Conservation (phyloP, 2,329 filamentous ascomycete species). For the Epichloe typhina region DNA sequence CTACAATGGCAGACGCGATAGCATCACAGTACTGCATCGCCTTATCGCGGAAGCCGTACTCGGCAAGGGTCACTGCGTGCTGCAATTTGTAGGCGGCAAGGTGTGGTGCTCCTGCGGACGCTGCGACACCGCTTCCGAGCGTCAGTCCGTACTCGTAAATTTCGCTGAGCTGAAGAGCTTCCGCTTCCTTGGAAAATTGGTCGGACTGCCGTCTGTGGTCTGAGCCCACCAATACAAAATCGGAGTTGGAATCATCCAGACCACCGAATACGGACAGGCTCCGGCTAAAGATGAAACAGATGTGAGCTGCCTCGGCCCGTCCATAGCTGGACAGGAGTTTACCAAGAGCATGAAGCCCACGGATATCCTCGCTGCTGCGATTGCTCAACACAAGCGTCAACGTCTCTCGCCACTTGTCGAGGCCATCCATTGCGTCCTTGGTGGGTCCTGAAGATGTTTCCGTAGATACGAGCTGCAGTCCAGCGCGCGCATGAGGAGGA, state of each 20-base stretch:
- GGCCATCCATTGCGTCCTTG: conserved; percentile 65
- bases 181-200: conserved; percentile 65
- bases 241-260: conserved; percentile 63
- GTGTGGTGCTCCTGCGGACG: conserved; percentile 56
- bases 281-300: conserved; percentile 83
- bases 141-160: conserved; percentile 85
- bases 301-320: conserved; percentile 79
- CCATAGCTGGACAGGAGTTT: conserved; percentile 75
- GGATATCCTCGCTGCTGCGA: conserved; percentile 64
- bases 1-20: conserved; percentile 61
- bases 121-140: conserved; percentile 43
- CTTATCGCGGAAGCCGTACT: conserved; percentile 68
- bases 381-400: conserved; percentile 78
- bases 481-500: conserved; percentile 79
- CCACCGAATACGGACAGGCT: conserved; percentile 62
- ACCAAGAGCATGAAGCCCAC: conserved; percentile 68
- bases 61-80: conserved; percentile 72
- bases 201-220: conserved; percentile 62
- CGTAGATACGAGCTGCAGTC: conserved; percentile 82
- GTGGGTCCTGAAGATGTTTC: conserved; percentile 44
- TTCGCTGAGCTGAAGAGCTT: conserved; percentile 87
- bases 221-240: conserved; percentile 73
- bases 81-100: conserved; percentile 84
- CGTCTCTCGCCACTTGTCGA: conserved; percentile 92
- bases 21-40: conserved; percentile 86